These are phyloP conservation scores for Phytophthora chlamydospora DNA, from an alignment of 352 stramenopile species.

Conservation along the genomic window DNA sequence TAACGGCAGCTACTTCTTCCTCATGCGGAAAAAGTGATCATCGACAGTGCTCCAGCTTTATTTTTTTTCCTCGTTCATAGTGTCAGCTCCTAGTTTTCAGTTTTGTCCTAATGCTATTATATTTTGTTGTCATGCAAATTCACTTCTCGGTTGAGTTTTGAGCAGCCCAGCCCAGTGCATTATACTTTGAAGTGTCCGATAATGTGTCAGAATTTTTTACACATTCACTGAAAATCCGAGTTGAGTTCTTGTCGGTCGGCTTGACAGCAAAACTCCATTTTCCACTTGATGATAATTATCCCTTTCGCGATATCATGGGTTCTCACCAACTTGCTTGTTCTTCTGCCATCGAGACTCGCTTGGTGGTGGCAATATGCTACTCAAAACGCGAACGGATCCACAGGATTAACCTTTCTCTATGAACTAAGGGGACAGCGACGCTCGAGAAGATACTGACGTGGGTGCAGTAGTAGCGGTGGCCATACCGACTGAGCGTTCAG, in stretches of 20 bases:
- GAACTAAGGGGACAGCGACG: conserved; percentile 15
- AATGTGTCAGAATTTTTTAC: no score
- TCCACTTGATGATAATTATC: conserved; percentile 18
- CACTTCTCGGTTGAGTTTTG: background rate
- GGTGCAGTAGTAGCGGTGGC: conserved; percentile 28
- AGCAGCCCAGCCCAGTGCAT: no score
- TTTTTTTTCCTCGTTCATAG: conserved; percentile 33
- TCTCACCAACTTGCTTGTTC: conserved; percentile 23
- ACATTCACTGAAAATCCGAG: no score
- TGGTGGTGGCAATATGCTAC: conserved; percentile 12
- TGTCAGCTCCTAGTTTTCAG: conserved; percentile 27
- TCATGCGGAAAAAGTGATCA: conserved; percentile 53
- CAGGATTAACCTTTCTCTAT: conserved; percentile 23
- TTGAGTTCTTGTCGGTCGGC: no score
- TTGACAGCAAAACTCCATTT: conserved; percentile 20
- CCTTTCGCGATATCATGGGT: conserved; percentile 6
- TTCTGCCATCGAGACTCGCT: conserved; percentile 21
- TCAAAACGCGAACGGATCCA: conserved; percentile 21
- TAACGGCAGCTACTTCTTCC: conserved; percentile 57
- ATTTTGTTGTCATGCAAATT: conserved; percentile 24
- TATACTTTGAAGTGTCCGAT: no score
- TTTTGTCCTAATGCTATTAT: conserved; percentile 35
- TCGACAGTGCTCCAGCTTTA: conserved; percentile 23
- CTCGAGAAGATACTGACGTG: conserved; percentile 24
- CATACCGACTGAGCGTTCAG: conserved; percentile 28